These are phyloP conservation scores for Vaccinium myrtillus DNA, from an alignment of 148 eudicot genomes.

Conservation along the genomic window DNA sequence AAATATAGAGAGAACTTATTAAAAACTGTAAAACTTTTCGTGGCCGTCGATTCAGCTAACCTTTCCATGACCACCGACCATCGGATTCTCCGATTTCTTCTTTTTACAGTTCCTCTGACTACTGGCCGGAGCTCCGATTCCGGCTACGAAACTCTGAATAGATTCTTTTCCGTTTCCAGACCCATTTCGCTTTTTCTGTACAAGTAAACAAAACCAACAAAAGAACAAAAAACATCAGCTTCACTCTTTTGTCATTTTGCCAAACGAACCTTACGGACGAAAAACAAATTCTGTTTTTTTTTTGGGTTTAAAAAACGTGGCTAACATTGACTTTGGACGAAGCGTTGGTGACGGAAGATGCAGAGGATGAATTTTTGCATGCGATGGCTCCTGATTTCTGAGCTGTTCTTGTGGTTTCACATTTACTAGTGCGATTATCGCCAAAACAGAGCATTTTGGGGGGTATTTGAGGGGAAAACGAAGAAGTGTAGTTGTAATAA, in stretches of 20 bases:
- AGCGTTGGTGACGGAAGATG: slow-evolving; percentile 13
- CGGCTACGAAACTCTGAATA: slow-evolving; percentile 8
- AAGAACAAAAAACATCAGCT: background rate
- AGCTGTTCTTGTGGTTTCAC: background rate
- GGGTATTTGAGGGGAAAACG: slow-evolving; percentile 19
- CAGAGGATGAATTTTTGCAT: slow-evolving; percentile 28
- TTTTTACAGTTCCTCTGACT: slow-evolving; percentile 21
- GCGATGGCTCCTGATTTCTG: slow-evolving; percentile 26
- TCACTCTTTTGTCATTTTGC: slow-evolving; percentile 6
- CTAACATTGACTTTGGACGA: slow-evolving; percentile 20
- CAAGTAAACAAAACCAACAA: background rate
- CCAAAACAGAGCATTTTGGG: slow-evolving; percentile 57
- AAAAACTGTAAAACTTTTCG: background rate
- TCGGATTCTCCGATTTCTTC: slow-evolving; percentile 26
- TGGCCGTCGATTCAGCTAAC: slow-evolving; percentile 15
- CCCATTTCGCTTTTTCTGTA: slow-evolving; percentile 34
- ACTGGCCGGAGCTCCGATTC: slow-evolving; percentile 25
- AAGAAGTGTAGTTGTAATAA: slow-evolving; percentile 18
- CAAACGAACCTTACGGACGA: slow-evolving; percentile 9
- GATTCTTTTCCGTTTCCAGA: slow-evolving; percentile 5
- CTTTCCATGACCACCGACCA: slow-evolving; percentile 35
- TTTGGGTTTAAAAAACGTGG: background rate
- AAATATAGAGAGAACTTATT: background rate
- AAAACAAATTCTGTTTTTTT: slow-evolving; percentile 9
- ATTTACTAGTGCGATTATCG: slow-evolving; percentile 11